Conservation (phyloP, 129 eudicot species). For the Centrapalus pauciflorus region DNA sequence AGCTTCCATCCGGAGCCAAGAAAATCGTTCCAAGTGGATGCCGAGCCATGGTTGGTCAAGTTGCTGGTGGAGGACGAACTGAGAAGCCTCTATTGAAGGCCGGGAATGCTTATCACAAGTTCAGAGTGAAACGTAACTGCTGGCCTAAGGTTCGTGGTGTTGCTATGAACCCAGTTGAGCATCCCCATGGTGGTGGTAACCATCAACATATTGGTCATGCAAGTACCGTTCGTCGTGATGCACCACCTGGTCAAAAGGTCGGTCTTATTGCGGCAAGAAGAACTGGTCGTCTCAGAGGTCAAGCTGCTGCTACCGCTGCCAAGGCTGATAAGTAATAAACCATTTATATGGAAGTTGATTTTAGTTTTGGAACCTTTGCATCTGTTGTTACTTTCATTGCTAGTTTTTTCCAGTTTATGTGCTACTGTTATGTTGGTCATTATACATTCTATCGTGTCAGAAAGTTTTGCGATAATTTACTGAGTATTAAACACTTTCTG, state of each 20-base stretch:
- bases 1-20: slow-evolving; percentile 91
- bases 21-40: slow-evolving; percentile 87
- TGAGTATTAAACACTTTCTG: not conserved
- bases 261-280: slow-evolving; percentile 95
- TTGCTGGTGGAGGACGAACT: slow-evolving; percentile 92
- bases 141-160: slow-evolving; percentile 99
- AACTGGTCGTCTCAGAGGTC: slow-evolving; percentile 91
- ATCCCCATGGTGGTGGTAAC: slow-evolving; percentile 99
- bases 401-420: slow-evolving; percentile 13
- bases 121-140: slow-evolving; percentile 88
- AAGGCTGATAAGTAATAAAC: slow-evolving; percentile 57
- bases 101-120: slow-evolving; percentile 93
- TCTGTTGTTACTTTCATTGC: not conserved
- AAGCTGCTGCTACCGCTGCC: slow-evolving; percentile 83
- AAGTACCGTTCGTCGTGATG: slow-evolving; percentile 83
- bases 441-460: slow-evolving; percentile 23
- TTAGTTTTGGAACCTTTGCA: slow-evolving; percentile 18
- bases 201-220: slow-evolving; percentile 97
- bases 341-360: not conserved
- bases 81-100: slow-evolving; percentile 88
- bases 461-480: slow-evolving; percentile 18
- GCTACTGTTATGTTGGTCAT: slow-evolving; percentile 18
- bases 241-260: slow-evolving; percentile 89
- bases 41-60: slow-evolving; percentile 92
- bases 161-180: slow-evolving; percentile 97